Conservation (phyloP, 1,139 yeast genomes). For the Hansenula anomala region DNA sequence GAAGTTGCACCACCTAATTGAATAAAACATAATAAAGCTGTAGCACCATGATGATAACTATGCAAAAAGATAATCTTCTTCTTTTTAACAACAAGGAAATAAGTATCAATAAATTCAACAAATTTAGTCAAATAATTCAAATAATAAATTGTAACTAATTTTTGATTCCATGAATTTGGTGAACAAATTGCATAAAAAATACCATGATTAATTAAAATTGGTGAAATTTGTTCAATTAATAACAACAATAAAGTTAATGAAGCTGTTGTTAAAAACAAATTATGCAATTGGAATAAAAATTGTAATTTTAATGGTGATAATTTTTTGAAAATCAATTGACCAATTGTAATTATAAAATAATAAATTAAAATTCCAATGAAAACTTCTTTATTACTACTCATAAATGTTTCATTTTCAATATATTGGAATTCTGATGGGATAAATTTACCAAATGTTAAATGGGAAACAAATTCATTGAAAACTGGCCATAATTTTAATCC, state of each 20-base stretch:
- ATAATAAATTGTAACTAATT: slow-evolving; percentile 78
- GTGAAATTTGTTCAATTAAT: slow-evolving; percentile 79
- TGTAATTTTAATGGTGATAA: slow-evolving; percentile 70
- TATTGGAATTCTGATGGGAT: slow-evolving; percentile 72
- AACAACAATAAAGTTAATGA: slow-evolving; percentile 66
- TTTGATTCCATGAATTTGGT: slow-evolving; percentile 77
- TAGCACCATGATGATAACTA: slow-evolving; percentile 98
- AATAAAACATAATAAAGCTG: slow-evolving; percentile 91
- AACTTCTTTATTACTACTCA: slow-evolving; percentile 68
- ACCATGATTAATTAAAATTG: slow-evolving; percentile 75
- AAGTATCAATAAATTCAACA: slow-evolving; percentile 85
- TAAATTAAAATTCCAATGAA: slow-evolving; percentile 58
- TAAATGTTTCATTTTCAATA: slow-evolving; percentile 56
- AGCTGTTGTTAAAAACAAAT: slow-evolving; percentile 64
- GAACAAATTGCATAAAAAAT: slow-evolving; percentile 82
- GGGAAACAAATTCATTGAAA: slow-evolving; percentile 47
- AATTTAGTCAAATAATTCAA: slow-evolving; percentile 74
- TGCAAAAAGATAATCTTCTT: slow-evolving; percentile 89
- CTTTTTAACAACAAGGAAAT: slow-evolving; percentile 86
- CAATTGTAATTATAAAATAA: slow-evolving; percentile 82
- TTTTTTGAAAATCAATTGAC: slow-evolving; percentile 53
- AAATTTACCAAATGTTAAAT: slow-evolving; percentile 19
- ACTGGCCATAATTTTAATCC: slow-evolving; percentile 90
- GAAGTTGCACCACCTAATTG: slow-evolving; percentile 89
- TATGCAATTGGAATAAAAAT: slow-evolving; percentile 75